phyloP scores from a whole-genome alignment of 495 filamentous ascomycete species.

The Gamarada debralockiae region DNA sequence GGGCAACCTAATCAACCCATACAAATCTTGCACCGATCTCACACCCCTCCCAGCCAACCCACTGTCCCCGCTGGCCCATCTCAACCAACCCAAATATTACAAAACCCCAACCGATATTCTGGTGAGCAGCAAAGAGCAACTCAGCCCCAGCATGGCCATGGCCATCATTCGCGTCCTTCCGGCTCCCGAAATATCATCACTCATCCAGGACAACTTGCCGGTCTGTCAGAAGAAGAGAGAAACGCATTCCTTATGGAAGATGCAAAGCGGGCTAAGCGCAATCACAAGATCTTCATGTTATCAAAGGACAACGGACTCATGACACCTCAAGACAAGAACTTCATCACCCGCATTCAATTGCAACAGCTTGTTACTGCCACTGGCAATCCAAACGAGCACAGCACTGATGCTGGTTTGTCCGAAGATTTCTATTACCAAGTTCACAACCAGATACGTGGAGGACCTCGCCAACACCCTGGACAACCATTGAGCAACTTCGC shows the following conservation, averaged over 20 bases:
- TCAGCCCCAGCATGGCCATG: conserved; percentile 38
- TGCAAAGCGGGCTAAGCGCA: conserved; percentile 91
- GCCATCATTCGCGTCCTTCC: conserved; percentile 28
- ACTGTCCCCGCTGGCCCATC: conserved; percentile 12
- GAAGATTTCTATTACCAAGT: conserved; percentile 99
- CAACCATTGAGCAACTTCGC: conserved; percentile 95
- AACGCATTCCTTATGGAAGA: conserved; percentile 80
- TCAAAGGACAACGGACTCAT: conserved; percentile 95
- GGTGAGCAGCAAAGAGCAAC: conserved; percentile 22
- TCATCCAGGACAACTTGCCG: conserved; percentile 68
- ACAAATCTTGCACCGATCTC: conserved; percentile 48
- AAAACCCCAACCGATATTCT: conserved; percentile 35
- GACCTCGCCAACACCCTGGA: conserved; percentile 78
- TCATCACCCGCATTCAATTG: conserved; percentile 94
- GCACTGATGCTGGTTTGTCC: conserved; percentile 70
- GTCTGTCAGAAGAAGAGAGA: conserved; percentile 75
- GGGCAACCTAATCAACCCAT: conserved; percentile 49
- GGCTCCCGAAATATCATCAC: conserved; percentile 42
- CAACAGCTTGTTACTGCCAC: conserved; percentile 93
- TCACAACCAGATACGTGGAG: conserved; percentile 86
- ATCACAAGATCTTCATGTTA: conserved; percentile 94
- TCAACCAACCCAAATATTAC: conserved; percentile 42
- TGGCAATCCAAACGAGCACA: conserved; percentile 75
- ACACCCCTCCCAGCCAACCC: conserved; percentile 11
- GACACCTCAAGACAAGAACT: conserved; percentile 99